These are phyloP conservation scores for Ormosia emarginata DNA, from an alignment of 306 rosid genomes.

Conservation along the genomic window DNA sequence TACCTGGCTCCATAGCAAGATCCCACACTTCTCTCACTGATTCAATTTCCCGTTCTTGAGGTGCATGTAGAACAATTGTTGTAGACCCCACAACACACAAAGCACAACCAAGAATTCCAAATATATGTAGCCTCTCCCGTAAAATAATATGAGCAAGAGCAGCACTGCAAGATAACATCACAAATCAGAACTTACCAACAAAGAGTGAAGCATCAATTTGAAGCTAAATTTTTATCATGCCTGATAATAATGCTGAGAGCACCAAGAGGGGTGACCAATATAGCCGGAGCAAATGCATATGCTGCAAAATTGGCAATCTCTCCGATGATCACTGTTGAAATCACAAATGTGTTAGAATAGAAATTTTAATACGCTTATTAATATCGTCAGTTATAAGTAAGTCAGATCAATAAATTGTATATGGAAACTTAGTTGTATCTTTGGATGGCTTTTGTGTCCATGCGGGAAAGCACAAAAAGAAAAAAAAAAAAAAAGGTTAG, in stretches of 20 bases:
- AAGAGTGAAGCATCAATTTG: slow-evolving; percentile 15
- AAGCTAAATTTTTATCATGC: slow-evolving; percentile 41
- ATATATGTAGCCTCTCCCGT: slow-evolving; percentile 84
- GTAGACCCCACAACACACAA: slow-evolving; percentile 98
- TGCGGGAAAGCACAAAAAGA: background rate
- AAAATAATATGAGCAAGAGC: slow-evolving; percentile 94
- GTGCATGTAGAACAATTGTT: slow-evolving; percentile 96
- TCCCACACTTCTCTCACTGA: slow-evolving; percentile 95
- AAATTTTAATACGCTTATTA: background rate
- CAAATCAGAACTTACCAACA: slow-evolving; percentile 40
- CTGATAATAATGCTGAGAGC: slow-evolving; percentile 99
- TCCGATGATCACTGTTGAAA: slow-evolving; percentile 92
- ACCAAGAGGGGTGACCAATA: slow-evolving; percentile 98
- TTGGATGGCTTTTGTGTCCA: background rate
- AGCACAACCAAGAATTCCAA: slow-evolving; percentile 93
- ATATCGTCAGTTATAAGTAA: background rate
- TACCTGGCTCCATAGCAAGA: slow-evolving; percentile 99
- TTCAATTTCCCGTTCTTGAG: slow-evolving; percentile 86
- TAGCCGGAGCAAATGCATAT: slow-evolving; percentile 98
- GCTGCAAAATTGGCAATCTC: slow-evolving; percentile 99
- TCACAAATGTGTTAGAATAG: slow-evolving; percentile 31
- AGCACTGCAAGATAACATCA: slow-evolving; percentile 71
- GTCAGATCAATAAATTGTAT: background rate
- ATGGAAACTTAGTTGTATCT: background rate
- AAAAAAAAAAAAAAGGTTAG: background rate